Base-by-base conservation (phyloP, 2,329 filamentous ascomycete species). In the Phaeoacremonium minimum region DNA sequence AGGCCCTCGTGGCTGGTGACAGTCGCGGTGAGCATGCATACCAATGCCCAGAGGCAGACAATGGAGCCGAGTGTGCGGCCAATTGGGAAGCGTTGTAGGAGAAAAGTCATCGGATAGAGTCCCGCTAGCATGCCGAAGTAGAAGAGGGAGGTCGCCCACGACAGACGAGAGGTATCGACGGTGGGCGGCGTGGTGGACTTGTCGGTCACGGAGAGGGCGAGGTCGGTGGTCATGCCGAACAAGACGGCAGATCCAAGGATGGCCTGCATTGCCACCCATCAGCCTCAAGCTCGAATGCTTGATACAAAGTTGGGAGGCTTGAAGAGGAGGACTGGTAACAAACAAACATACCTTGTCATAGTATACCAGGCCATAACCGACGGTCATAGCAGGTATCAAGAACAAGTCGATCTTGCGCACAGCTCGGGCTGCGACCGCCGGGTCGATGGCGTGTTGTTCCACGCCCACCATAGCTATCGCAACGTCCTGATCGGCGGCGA, bases 121-220 rank as follows among this genome's bases (percentile, higher is more conserved):
- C 85, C 85, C 1, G 75, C 78, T 3, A 90, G 69, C 82, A 86
- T 85, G 26, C 85, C 85, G 46, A 89, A 87, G 63, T 88, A 89
- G 64, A 89, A 88, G 49, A 87, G 68, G 0, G 82, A 87, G 0
- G 83, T 88, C 3, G 85, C 85, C 85, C 84, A 89, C 46, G 75
- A 81, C 18, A 89, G 71, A 9, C 85, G 73, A 0, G 74, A 71
- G 0, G 85, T 88, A 51, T 84, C 75, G 13, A 73, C 74, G 0
- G 72, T 73, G 1, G 74, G 69, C 0, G 81, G 80, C 2, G 47
- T 54, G 1, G 60, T 62, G 2, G 54, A 49, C 3, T 44, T 28
- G 46, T 68, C 57, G 11, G 73, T 60, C 4, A 84, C 60, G 18
- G 69, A 69, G 29, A 89, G 72, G 2, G 64, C 44, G 4, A 89